phyloP scores from a whole-genome alignment of 768 basidiomycete genomes.

The Brasilioporus rufonigricans region DNA sequence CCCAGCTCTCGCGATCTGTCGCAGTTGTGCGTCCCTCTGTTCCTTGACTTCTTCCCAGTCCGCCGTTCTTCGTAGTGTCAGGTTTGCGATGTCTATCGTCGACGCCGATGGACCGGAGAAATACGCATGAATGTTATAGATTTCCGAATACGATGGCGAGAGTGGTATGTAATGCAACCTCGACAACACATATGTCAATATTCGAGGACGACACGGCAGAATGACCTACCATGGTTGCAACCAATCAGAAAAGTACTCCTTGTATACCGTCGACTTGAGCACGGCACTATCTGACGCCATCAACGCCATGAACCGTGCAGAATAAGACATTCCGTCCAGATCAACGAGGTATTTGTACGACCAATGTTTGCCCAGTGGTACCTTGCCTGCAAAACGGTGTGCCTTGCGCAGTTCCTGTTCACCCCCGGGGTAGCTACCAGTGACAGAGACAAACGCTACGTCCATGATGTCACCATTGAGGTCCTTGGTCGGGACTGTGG shows the following conservation, averaged over 20 bases:
- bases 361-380: conserved; percentile 86
- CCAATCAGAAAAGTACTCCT: conserved; percentile 90
- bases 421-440: conserved; percentile 78
- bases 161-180: conserved; percentile 96
- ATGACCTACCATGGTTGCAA: conserved; percentile 77
- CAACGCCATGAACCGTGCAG: conserved; percentile 82
- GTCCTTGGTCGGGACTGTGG: conserved; percentile 51
- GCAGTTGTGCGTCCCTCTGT: conserved; percentile 69
- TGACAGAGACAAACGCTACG: conserved; percentile 76
- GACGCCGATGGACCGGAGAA: conserved; percentile 81
- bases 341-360: conserved; percentile 90
- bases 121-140: conserved; percentile 92
- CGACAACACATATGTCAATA: background rate
- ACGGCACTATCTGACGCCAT: conserved; percentile 86
- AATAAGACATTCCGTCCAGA: conserved; percentile 94
- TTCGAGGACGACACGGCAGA: background rate
- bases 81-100: conserved; percentile 54
- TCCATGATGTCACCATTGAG: conserved; percentile 86
- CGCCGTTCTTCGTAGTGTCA: conserved; percentile 36
- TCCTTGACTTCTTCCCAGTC: conserved; percentile 32
- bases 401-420: conserved; percentile 56
- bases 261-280: conserved; percentile 87
- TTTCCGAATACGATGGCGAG: conserved; percentile 80
- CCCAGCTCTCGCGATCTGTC: conserved; percentile 88
- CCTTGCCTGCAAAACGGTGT: conserved; percentile 71